Evolutionary conservation across 345 rosid species (phyloP), one percentile per base, ranked within the genome.

Genomic region (Sapria himalayana): DNA sequence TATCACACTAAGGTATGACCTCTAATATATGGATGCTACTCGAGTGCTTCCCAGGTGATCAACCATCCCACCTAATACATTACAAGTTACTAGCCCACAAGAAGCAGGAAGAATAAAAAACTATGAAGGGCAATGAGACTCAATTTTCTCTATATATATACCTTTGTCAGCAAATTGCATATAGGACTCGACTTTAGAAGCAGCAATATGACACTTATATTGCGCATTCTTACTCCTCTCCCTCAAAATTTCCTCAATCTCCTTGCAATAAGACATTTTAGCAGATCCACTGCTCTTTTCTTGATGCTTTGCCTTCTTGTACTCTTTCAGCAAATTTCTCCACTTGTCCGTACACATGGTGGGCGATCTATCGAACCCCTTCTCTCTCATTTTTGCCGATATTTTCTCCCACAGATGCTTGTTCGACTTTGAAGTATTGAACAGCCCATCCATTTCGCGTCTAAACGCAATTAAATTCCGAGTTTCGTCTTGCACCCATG

Each of bases 321-420:
- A 84, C 69, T 84, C 99, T 59, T 91, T 91, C 54, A 91, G 59
- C 29, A 91, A 59, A 58, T 91, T 91, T 73, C 99, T 74, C 99
- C 99, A 91, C 70, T 91, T 84, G 55, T 91, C 99, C 0, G 99
- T 91, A 33, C 99, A 91, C 99, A 91, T 91, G 3, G 85, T 84
- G 3, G 99, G 99, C 2, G 95, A 84, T 33, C 99, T 69, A 62
- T 91, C 99, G 50, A 80, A 91, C 2, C 99, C 95, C 51, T 80
- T 91, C 19, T 77, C 95, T 33, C 78, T 77, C 96, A 91, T 91
- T 63, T 80, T 91, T 0, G 62, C 47, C 1, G 93, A 84, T 23
- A 91, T 91, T 62, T 80, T 71, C 34, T 91, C 95, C 99, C 99
- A 91, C 19, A 91, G 62, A 61, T 91, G 99, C 42, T 84, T 91